Percentiles rank a stretch among this genome's conserved stretches.
Evolutionary conservation across 441 rosid genomes (phyloP).

Genomic region (Pelargonium cotyledonis): DNA sequence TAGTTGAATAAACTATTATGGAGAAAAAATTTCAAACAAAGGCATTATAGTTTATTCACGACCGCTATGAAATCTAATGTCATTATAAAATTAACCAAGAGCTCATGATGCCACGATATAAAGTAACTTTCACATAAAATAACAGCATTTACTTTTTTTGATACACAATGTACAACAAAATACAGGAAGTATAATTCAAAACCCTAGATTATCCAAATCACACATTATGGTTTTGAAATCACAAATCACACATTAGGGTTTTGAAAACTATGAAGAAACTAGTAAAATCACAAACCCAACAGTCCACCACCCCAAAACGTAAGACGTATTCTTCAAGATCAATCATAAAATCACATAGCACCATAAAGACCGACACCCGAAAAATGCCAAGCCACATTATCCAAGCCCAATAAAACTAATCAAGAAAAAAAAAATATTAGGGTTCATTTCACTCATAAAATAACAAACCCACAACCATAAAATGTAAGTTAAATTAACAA

Average conservation of each 20-base stretch:
- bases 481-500: background rate
- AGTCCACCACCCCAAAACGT: too few relatives aligned
- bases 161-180: conserved; percentile 19
- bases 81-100: conserved; percentile 13
- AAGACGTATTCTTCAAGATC: too few relatives aligned
- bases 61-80: conserved; percentile 4
- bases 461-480: background rate
- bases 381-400: too few relatives aligned
- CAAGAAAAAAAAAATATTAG: background rate
- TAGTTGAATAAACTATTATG: conserved; percentile 8
- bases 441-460: conserved; percentile 5
- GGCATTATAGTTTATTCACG: conserved; percentile 19
- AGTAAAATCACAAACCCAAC: background rate
- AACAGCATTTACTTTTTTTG: conserved; percentile 23
- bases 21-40: conserved; percentile 13
- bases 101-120: background rate
- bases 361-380: too few relatives aligned
- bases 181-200: conserved; percentile 24
- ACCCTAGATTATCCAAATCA: conserved; percentile 45
- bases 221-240: too few relatives aligned
- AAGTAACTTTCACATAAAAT: conserved; percentile 52
- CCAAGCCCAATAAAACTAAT: background rate
- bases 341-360: too few relatives aligned
- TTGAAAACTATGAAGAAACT: background rate
- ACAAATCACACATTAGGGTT: conserved; percentile 1